Base-by-base conservation (phyloP, 257 asterid genomes). In the Plantago ovata region DNA sequence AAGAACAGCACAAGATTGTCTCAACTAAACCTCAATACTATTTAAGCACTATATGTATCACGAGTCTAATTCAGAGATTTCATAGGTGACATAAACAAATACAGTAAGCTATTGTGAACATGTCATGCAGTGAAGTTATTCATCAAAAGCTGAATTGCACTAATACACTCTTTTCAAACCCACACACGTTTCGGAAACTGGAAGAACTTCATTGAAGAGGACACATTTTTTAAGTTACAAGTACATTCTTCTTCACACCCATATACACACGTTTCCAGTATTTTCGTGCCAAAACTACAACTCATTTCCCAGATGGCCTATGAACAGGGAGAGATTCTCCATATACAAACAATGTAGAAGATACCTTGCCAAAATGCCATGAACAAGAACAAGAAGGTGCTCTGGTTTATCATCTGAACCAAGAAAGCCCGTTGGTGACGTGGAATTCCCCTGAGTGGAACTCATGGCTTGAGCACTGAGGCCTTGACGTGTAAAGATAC, bases 351-450 rank as follows among this genome's bases (percentile, higher is more conserved):
- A 47, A 46, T 52, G 38, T 8, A 24, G 49, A 53, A 24, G 49
- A 53, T 76, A 81, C 89, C 89, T 81, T 38, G 89, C 98, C 81
- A 91, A 57, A 67, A 91, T 87, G 62, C 96, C 98, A 64, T 91
- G 98, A 72, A 91, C 96, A 66, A 91, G 98, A 76, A 91, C 95
- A 65, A 87, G 89, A 77, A 91, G 98, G 81, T 91, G 98, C 59
- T 85, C 86, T 0, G 95, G 95, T 69, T 86, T 74, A 63, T 81
- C 85, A 52, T 81, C 85, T 53, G 40, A 20, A 28, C 33, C 67
- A 23, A 56, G 66, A 52, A 60, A 60, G 53, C 61, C 73, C 73
- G 62, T 65, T 14, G 77, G 73, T 42, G 78, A 77, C 21, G 79
- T 63, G 62, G 66, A 64, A 70, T 73, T 75, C 53, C 95, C 84